Conservation (phyloP, 345 rosid genomes). For the Kernera saxatilis region DNA sequence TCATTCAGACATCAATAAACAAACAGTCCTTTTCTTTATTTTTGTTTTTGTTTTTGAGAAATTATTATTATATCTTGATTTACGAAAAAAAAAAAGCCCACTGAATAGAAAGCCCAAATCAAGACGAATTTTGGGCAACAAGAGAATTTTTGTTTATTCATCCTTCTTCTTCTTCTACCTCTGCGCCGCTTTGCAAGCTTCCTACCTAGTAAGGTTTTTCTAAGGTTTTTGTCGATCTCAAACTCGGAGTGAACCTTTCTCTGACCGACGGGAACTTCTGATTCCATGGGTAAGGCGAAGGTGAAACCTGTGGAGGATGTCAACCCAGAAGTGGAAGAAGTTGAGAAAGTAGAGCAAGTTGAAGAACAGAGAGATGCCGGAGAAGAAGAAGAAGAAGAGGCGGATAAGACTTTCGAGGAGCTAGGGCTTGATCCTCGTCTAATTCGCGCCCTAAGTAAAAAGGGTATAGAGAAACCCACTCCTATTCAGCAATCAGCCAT, state of each 20-base stretch:
- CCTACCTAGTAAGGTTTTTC: neutral
- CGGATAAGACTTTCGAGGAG: constrained; percentile 65
- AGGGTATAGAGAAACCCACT: constrained; percentile 63
- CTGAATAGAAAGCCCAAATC: neutral
- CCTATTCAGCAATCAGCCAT: constrained; percentile 68
- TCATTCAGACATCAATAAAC: no score
- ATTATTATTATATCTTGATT: no score
- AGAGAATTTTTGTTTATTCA: neutral
- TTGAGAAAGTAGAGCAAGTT: neutral
- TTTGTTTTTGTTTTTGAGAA: no score
- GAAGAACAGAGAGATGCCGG: constrained; percentile 21
- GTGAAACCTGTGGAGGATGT: constrained; percentile 14
- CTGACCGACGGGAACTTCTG: neutral
- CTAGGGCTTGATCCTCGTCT: constrained; percentile 74
- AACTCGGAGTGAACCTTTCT: neutral
- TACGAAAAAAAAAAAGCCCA: neutral
- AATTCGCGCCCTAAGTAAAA: constrained; percentile 68
- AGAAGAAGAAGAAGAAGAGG: constrained; percentile 24
- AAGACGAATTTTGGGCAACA: neutral
- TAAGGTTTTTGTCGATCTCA: neutral
- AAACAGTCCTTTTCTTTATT: no score
- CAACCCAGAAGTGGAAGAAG: neutral
- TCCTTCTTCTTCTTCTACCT: neutral
- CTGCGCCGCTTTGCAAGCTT: neutral
- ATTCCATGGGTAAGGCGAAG: constrained; percentile 11